Percentiles rank a stretch among this genome's conserved stretches.
phyloP scores from a whole-genome alignment of 2,329 filamentous ascomycete species.

The Tolypocladium paradoxum region DNA sequence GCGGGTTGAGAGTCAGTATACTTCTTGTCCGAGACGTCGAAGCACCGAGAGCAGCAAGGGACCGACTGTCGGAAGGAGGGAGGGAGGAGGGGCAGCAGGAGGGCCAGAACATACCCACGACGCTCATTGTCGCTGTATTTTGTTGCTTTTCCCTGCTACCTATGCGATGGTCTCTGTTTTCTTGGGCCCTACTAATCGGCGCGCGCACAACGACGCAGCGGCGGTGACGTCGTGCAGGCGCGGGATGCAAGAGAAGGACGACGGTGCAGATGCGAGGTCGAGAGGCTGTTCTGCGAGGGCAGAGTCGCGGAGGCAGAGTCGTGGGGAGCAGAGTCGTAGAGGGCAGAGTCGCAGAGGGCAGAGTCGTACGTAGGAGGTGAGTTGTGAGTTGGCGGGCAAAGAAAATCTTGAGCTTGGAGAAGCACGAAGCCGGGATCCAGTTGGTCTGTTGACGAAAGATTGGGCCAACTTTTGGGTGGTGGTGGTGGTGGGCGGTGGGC shows the following conservation, averaged over 20 bases:
- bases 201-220: background rate
- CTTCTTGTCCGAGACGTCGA: background rate
- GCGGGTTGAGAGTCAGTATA: slow-evolving; percentile 8
- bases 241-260: background rate
- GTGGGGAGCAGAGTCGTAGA: too few species aligned
- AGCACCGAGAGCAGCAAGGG: background rate
- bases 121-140: slow-evolving; percentile 37
- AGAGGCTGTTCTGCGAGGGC: background rate
- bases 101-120: slow-evolving; percentile 35
- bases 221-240: background rate
- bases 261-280: background rate
- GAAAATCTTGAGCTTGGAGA: background rate
- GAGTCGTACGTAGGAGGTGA: background rate
- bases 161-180: background rate
- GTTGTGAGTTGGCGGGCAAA: background rate
- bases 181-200: background rate
- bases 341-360: background rate
- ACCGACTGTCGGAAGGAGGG: background rate
- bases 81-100: background rate
- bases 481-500: background rate
- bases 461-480: background rate
- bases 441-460: background rate
- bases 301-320: too few species aligned
- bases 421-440: background rate
- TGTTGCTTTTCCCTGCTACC: slow-evolving; percentile 9